These are phyloP conservation scores for Eragrostis curvula DNA, from an alignment of 176 grass and related monocot genomes.

Conservation along the genomic window DNA sequence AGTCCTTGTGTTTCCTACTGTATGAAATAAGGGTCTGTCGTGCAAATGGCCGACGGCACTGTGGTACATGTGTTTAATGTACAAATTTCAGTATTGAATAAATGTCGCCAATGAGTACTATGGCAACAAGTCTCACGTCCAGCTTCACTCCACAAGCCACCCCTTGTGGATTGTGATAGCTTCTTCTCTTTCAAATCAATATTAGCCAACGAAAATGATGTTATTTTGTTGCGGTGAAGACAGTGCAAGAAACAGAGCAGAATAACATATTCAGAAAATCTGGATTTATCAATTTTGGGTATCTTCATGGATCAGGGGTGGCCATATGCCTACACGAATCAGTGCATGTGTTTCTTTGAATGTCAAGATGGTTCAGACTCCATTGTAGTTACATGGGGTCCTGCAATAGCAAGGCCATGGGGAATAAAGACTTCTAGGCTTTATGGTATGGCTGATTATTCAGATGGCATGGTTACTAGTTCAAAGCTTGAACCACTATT, in stretches of 20 bases:
- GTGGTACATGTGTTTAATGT: background rate
- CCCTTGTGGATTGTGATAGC: background rate
- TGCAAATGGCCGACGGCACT: background rate
- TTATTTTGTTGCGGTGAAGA: background rate
- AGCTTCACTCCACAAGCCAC: background rate
- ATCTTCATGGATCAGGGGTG: background rate
- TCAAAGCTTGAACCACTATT: slow-evolving; percentile 4
- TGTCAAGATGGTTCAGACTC: background rate
- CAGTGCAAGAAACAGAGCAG: slow-evolving; percentile 13
- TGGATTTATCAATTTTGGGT: background rate
- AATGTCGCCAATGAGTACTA: background rate
- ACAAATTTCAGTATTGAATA: background rate
- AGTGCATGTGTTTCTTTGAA: background rate
- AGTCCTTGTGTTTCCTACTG: background rate
- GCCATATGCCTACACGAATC: background rate
- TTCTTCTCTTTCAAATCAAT: background rate
- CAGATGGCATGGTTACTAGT: background rate
- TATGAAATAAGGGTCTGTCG: background rate
- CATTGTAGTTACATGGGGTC: background rate
- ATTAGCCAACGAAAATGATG: background rate
- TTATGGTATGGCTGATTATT: background rate
- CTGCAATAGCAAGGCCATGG: background rate
- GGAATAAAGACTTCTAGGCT: background rate
- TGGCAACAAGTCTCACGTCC: background rate
- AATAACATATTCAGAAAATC: background rate